These are phyloP conservation scores for Coprinellus micaceus DNA, from an alignment of 768 basidiomycete genomes.

Conservation along the genomic window DNA sequence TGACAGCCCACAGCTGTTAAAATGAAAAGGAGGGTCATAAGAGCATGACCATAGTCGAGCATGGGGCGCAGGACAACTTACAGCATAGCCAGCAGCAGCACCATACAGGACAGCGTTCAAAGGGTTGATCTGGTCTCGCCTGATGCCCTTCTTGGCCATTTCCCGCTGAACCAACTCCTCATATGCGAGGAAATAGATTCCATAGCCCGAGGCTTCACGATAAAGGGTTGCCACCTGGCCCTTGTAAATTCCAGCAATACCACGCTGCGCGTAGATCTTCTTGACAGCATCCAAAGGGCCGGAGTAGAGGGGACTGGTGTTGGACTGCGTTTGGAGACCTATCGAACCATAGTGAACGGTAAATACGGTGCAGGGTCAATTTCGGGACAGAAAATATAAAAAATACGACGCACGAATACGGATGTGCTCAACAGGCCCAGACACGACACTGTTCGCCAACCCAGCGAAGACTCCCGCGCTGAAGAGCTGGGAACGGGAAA, in stretches of 20 bases:
- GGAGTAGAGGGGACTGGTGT: constrained; percentile 66
- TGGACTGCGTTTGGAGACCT: constrained; percentile 92
- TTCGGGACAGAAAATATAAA: neutral
- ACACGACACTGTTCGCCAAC: constrained; percentile 86
- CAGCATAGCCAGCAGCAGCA: constrained; percentile 88
- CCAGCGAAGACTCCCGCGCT: constrained; percentile 81
- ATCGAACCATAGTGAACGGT: constrained; percentile 1
- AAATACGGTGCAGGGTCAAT: no score
- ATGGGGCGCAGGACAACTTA: constrained; percentile 32
- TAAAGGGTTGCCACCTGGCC: constrained; percentile 87
- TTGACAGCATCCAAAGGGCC: constrained; percentile 88
- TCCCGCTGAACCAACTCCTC: constrained; percentile 89
- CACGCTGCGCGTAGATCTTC: constrained; percentile 74
- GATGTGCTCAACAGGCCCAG: constrained; percentile 96
- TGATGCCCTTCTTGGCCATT: constrained; percentile 67
- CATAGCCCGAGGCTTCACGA: constrained; percentile 81
- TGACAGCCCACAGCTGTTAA: constrained; percentile 77
- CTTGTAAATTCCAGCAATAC: constrained; percentile 85
- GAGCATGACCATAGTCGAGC: neutral
- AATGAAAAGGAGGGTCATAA: constrained; percentile 6
- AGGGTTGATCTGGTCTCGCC: constrained; percentile 73
- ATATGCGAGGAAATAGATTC: constrained; percentile 87
- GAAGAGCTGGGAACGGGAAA: constrained; percentile 65
- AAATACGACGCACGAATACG: constrained; percentile 70
- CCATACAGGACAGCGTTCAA: constrained; percentile 82